These are phyloP conservation scores for Lasiosphaeria hispida DNA, from an alignment of 495 filamentous ascomycete genomes.

Conservation along the genomic window DNA sequence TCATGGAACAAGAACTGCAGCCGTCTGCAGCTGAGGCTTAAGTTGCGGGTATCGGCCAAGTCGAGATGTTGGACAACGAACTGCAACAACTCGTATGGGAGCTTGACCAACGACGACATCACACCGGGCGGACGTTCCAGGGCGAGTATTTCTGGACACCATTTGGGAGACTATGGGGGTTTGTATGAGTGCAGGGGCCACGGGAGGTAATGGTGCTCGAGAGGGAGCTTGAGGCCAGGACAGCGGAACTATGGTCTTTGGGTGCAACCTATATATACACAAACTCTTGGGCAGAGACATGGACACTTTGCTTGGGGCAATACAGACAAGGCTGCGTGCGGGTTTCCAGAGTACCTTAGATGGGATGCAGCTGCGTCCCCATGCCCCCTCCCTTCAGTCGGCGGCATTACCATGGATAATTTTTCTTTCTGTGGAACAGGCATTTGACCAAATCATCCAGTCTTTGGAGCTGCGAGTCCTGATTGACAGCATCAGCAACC, in stretches of 20 bases:
- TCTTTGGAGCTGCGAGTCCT: too few relatives aligned
- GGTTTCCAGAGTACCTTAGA: too few relatives aligned
- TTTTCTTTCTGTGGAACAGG: too few relatives aligned
- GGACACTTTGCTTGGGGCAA: too few relatives aligned
- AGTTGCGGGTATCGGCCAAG: constrained; percentile 49
- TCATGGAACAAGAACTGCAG: constrained; percentile 56
- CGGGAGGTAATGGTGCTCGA: neutral
- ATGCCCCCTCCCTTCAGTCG: too few relatives aligned
- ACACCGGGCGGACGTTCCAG: constrained; percentile 6
- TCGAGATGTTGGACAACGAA: constrained; percentile 55
- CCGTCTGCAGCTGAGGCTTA: constrained; percentile 51
- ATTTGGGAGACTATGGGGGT: constrained; percentile 5
- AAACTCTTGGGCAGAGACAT: too few relatives aligned
- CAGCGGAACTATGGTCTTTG: neutral
- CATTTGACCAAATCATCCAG: too few relatives aligned
- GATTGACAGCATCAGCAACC: too few relatives aligned
- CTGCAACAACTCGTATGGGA: constrained; percentile 65
- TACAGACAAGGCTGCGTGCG: too few relatives aligned
- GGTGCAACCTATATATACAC: too few relatives aligned
- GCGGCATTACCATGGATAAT: too few relatives aligned
- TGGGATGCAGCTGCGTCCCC: too few relatives aligned
- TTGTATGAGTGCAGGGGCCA: neutral
- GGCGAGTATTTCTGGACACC: constrained; percentile 4
- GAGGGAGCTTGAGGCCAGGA: neutral
- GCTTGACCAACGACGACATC: constrained; percentile 27